phyloP scores from a whole-genome alignment of 768 basidiomycete genomes.

The Mycena kentingensis region DNA sequence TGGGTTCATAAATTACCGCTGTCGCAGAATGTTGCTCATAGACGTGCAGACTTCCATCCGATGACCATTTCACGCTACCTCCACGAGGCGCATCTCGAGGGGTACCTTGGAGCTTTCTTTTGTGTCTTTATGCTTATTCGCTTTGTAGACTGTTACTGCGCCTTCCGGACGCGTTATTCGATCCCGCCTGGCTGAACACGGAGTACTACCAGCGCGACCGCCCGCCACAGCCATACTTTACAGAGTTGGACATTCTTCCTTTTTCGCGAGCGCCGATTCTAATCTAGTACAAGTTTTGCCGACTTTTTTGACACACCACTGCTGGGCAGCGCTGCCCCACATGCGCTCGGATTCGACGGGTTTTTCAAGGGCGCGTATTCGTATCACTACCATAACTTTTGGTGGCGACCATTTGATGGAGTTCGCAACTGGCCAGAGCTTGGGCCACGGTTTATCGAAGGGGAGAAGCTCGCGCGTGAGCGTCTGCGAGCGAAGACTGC shows the following conservation, averaged over 20 bases:
- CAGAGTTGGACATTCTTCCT: constrained; percentile 42
- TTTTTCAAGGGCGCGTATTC: constrained; percentile 97
- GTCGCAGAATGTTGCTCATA: background rate
- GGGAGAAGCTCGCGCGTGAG: constrained; percentile 67
- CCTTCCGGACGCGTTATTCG: constrained; percentile 93
- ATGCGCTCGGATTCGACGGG: constrained; percentile 87
- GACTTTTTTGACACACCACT: constrained; percentile 87
- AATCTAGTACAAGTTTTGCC: constrained; percentile 63
- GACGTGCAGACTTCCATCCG: constrained; percentile 75
- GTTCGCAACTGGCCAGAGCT: constrained; percentile 95
- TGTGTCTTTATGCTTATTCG: background rate
- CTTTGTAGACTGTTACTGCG: constrained; percentile 63
- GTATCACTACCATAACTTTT: constrained; percentile 92
- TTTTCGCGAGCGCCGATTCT: constrained; percentile 7
- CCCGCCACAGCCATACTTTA: constrained; percentile 94
- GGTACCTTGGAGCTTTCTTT: constrained; percentile 19
- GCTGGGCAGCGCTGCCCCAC: constrained; percentile 75
- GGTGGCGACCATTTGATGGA: constrained; percentile 97
- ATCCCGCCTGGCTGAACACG: constrained; percentile 95
- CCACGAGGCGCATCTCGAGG: constrained; percentile 85
- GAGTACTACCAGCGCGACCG: constrained; percentile 90
- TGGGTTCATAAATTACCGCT: constrained; percentile 40
- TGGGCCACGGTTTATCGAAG: constrained; percentile 73
- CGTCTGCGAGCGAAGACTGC: constrained; percentile 32
- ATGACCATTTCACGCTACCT: constrained; percentile 92